Base-by-base conservation (phyloP, 148 eudicot species). In the Mesembryanthemum crystallinum region DNA sequence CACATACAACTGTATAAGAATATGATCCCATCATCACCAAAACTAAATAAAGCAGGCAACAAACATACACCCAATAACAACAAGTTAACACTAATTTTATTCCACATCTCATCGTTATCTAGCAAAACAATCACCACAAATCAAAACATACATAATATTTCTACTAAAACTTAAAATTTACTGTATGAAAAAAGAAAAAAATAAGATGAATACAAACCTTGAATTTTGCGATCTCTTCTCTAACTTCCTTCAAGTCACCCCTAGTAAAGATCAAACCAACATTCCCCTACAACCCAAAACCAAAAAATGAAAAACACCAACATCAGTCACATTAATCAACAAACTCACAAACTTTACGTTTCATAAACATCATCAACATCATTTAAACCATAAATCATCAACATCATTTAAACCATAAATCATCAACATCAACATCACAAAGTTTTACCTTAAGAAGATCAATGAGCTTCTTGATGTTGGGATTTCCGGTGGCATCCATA, bases 261-360 rank as follows among this genome's bases (percentile, higher is more conserved):
- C 79, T 86, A 10, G 89, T 88, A 66, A 88, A 88, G 72, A 88
- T 81, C 82, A 88, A 51, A 4, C 91, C 91, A 43, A 88, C 91
- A 55, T 88, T 88, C 21, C 89, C 89, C 91, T 88, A n/a, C 32
- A 75, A 11, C 62, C 39, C 60, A 76, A 13, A 55, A 63, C 32
- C 3, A 65, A 17, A 71, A 54, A 18, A 42, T 4, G 8, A 4
- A 28, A 54, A 3, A 27, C 13, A 51, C n/a, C 27, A 17, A 72
- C 8, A 20, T 10, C 13, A 15, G 60, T n/a, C n/a, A n/a, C n/a
- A n/a, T n/a, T n/a, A n/a, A n/a, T n/a, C n/a, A n/a, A n/a, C n/a
- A n/a, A n/a, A n/a, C n/a, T n/a, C n/a, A n/a, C n/a, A n/a, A n/a
- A n/a, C n/a, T n/a, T n/a, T n/a, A n/a, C n/a, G n/a, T n/a, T n/a